phyloP scores from a whole-genome alignment of 1,284 basidiomycete genomes.

The Irpex rosettiformis region DNA sequence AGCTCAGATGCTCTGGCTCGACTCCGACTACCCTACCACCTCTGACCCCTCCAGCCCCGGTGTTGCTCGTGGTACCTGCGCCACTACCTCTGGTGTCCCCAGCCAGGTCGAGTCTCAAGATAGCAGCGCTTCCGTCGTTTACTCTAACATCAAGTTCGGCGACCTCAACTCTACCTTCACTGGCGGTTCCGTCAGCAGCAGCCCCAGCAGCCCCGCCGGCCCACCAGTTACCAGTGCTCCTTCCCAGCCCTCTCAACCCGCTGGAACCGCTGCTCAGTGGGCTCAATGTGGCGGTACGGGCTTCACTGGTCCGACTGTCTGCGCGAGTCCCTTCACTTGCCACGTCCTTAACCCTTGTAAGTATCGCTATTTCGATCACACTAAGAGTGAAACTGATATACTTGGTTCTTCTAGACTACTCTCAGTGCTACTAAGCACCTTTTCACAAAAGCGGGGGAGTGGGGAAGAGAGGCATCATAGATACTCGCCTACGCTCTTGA shows the following conservation, averaged over 20 bases:
- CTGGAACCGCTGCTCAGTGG: constrained; percentile 16
- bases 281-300: constrained; percentile 18
- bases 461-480: neutral
- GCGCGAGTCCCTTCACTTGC: constrained; percentile 16
- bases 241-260: neutral
- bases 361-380: neutral
- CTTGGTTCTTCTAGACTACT: constrained; percentile 11
- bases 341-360: constrained; percentile 17
- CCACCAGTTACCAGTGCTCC: neutral
- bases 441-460: neutral
- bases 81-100: constrained; percentile 45
- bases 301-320: constrained; percentile 16
- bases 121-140: constrained; percentile 42
- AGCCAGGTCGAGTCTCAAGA: constrained; percentile 39
- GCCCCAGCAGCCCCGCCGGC: constrained; percentile 1
- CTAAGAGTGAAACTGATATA: neutral
- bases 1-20: constrained; percentile 60
- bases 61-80: constrained; percentile 50
- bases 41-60: constrained; percentile 39
- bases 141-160: constrained; percentile 57
- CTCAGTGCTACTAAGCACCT: constrained; percentile 14
- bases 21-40: constrained; percentile 48
- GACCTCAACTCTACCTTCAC: constrained; percentile 47
- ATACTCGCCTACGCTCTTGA: neutral
- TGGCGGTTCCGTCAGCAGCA: neutral